phyloP scores from a whole-genome alignment of 768 basidiomycete species.

The Phanerochaete sordida region DNA sequence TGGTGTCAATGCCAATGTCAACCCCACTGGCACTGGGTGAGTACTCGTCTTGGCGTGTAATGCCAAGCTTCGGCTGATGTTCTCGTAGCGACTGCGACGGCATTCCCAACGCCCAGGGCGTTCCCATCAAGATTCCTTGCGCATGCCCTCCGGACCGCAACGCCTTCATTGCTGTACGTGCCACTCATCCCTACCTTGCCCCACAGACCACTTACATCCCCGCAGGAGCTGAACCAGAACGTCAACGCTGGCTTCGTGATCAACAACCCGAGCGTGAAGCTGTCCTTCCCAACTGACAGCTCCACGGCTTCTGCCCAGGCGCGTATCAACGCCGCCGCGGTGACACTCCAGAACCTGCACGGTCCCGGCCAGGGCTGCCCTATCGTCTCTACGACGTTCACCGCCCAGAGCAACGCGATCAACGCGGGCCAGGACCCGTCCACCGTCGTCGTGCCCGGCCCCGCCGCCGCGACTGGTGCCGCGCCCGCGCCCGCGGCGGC shows the following conservation, averaged over 20 bases:
- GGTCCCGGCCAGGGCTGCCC: constrained; percentile 69
- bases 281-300: constrained; percentile 43
- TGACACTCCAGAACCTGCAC: constrained; percentile 69
- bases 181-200: neutral
- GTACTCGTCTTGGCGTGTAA: neutral
- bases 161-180: constrained; percentile 29
- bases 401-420: constrained; percentile 17
- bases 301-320: constrained; percentile 35
- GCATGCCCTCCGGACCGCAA: constrained; percentile 34
- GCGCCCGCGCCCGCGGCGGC: constrained; percentile 5
- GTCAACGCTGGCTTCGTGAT: constrained; percentile 28
- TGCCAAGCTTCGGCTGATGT: neutral
- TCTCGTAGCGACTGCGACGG: constrained; percentile 23
- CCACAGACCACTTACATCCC: neutral
- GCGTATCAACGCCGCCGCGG: constrained; percentile 50
- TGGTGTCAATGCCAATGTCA: constrained; percentile 27
- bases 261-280: constrained; percentile 28
- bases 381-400: constrained; percentile 57
- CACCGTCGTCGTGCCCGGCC: constrained; percentile 6
- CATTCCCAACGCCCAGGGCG: constrained; percentile 24
- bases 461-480: constrained; percentile 1
- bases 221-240: constrained; percentile 21
- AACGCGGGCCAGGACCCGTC: constrained; percentile 15
- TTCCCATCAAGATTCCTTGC: constrained; percentile 39
- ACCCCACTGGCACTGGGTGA: constrained; percentile 29